Evolutionary conservation across 2,329 filamentous ascomycete species (phyloP).

Genomic region (Aureobasidium leucospermi): DNA sequence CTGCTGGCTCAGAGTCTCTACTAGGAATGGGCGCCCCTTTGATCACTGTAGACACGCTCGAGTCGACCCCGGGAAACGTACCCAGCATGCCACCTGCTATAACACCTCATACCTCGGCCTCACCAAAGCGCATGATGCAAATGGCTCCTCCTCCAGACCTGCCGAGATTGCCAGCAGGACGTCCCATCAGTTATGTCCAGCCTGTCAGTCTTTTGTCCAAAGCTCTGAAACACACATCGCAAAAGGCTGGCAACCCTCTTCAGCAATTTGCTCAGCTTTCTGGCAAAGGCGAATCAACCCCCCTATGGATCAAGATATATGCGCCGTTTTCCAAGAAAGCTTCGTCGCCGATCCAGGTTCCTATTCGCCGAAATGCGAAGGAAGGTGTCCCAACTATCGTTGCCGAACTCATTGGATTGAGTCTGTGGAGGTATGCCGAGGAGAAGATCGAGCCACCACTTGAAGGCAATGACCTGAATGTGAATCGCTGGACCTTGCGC

Average conservation of each 20-base stretch:
- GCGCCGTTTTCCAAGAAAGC: slow-evolving; percentile 61
- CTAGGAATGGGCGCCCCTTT: slow-evolving; percentile 52
- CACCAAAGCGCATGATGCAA: slow-evolving; percentile 47
- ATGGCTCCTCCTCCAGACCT: slow-evolving; percentile 51
- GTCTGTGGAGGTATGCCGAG: slow-evolving; percentile 69
- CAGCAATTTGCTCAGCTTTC: slow-evolving; percentile 70
- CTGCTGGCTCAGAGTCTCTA: slow-evolving; percentile 61
- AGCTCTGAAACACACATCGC: slow-evolving; percentile 64
- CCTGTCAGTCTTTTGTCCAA: slow-evolving; percentile 66
- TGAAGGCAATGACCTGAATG: slow-evolving; percentile 58
- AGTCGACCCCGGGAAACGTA: slow-evolving; percentile 3
- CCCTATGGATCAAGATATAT: slow-evolving; percentile 70
- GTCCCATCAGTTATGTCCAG: slow-evolving; percentile 63
- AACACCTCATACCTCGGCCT: slow-evolving; percentile 35
- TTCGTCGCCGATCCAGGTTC: slow-evolving; percentile 61
- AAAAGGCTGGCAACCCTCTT: slow-evolving; percentile 63
- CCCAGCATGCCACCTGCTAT: slow-evolving; percentile 38
- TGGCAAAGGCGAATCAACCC: slow-evolving; percentile 70
- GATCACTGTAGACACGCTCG: slow-evolving; percentile 15
- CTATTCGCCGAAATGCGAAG: slow-evolving; percentile 62
- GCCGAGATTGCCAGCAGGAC: slow-evolving; percentile 61
- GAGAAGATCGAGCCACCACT: slow-evolving; percentile 65
- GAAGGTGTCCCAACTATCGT: slow-evolving; percentile 65
- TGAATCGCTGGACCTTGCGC: slow-evolving; percentile 74
- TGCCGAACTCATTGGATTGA: slow-evolving; percentile 73